A percentile compares a stretch with the other conserved stretches of the same genome.
phyloP scores from a whole-genome alignment of 169 alveolate genomes.

The Eimeria tenella region DNA sequence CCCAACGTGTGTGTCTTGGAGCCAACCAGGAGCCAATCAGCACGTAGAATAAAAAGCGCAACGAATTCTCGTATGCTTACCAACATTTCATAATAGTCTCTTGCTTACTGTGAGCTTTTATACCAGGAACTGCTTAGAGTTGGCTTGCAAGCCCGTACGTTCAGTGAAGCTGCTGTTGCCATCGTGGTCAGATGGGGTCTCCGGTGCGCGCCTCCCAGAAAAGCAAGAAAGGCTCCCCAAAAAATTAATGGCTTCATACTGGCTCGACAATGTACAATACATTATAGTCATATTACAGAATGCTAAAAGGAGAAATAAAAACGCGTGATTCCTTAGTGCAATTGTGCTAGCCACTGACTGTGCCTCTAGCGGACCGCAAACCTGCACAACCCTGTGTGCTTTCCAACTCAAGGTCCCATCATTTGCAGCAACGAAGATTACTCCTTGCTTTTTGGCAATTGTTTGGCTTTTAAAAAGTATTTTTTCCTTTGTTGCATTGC shows the following conservation, averaged over 20 bases:
- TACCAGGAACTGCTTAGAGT: no score
- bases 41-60: no score
- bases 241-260: no score
- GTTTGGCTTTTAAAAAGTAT: neutral
- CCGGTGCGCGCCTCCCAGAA: neutral
- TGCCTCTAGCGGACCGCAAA: constrained; percentile 37
- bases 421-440: neutral
- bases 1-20: no score
- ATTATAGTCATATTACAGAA: no score
- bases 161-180: neutral
- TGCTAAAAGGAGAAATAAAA: no score
- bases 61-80: no score
- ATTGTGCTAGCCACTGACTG: constrained; percentile 45
- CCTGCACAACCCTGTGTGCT: constrained; percentile 32
- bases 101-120: no score
- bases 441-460: neutral
- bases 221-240: no score
- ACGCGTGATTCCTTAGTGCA: neutral
- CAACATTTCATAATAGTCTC: no score
- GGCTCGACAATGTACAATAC: no score
- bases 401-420: constrained; percentile 10
- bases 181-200: constrained; percentile 3
- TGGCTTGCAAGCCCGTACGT: neutral
- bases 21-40: no score
- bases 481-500: neutral